These are phyloP conservation scores for Pseudonitzschia multiseries DNA, from an alignment of 108 stramenopile genomes.

Conservation along the genomic window DNA sequence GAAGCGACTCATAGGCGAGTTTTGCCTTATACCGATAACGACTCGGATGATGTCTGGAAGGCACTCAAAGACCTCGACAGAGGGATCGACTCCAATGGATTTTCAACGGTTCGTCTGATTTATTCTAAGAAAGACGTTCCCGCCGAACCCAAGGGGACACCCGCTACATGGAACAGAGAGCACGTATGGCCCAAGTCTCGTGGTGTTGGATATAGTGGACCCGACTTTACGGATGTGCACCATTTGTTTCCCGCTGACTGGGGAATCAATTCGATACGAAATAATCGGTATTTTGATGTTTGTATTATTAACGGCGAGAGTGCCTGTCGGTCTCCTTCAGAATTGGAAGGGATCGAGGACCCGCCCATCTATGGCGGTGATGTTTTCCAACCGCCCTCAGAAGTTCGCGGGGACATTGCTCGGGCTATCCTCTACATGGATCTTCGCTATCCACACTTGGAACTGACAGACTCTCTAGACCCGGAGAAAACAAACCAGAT, in stretches of 20 bases:
- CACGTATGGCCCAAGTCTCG: slow-evolving; percentile 67
- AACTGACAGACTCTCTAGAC: slow-evolving; percentile 33
- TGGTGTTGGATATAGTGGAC: slow-evolving; percentile 48
- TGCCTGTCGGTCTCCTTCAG: slow-evolving; percentile 1
- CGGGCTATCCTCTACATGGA: slow-evolving; percentile 81
- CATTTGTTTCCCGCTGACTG: slow-evolving; percentile 64
- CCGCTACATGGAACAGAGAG: slow-evolving; percentile 77
- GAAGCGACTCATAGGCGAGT: slow-evolving; percentile 42
- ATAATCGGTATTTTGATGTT: slow-evolving; percentile 53
- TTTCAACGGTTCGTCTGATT: slow-evolving; percentile 37
- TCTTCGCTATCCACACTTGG: slow-evolving; percentile 51
- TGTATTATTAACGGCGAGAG: slow-evolving; percentile 25
- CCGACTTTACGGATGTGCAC: slow-evolving; percentile 70
- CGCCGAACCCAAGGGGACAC: slow-evolving; percentile 29
- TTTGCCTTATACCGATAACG: slow-evolving; percentile 53
- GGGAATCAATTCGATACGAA: slow-evolving; percentile 58
- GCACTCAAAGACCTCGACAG: slow-evolving; percentile 58
- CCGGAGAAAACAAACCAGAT: slow-evolving; percentile 21
- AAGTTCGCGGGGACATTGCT: slow-evolving; percentile 75
- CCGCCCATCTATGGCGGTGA: slow-evolving; percentile 43
- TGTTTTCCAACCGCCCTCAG: slow-evolving; percentile 45
- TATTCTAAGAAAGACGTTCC: slow-evolving; percentile 40
- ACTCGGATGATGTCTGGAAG: slow-evolving; percentile 57
- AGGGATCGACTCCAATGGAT: slow-evolving; percentile 21
- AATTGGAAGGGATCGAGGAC: slow-evolving; percentile 26